Conservation (phyloP, 169 alveolate genomes). For the Toxoplasma gondii region DNA sequence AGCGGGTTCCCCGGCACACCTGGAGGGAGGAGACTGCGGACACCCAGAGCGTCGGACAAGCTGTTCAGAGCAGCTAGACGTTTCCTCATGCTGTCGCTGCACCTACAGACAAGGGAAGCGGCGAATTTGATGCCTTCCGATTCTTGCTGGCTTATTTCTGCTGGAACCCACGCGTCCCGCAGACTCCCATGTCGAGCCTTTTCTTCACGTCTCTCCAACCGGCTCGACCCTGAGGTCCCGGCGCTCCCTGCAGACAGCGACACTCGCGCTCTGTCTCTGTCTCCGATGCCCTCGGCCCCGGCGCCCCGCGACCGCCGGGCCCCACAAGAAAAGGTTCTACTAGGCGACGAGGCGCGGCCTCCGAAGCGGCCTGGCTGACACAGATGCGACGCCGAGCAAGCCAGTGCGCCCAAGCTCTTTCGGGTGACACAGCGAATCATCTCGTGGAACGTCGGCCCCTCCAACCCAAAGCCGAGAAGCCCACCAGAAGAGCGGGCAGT, state of each 20-base stretch:
- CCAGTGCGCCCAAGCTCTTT: background rate
- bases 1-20: background rate
- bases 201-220: background rate
- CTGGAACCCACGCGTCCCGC: background rate
- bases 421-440: background rate
- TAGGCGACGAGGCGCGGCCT: background rate
- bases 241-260: no score
- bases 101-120: background rate
- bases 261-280: no score
- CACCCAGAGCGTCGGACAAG: background rate
- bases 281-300: background rate
- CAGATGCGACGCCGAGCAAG: background rate
- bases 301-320: background rate
- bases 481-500: no score
- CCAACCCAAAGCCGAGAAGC: background rate
- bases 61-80: background rate
- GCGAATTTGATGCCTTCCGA: conserved; percentile 1
- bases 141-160: background rate
- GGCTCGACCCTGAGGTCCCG: no score
- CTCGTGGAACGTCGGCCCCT: background rate
- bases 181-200: background rate
- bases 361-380: background rate
- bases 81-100: conserved; percentile 29
- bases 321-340: background rate
- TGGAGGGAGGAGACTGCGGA: background rate